Evolutionary conservation across 2,329 filamentous ascomycete species (phyloP), one percentile per base, ranked within the genome.

Genomic region (Lachnellula occidentalis): DNA sequence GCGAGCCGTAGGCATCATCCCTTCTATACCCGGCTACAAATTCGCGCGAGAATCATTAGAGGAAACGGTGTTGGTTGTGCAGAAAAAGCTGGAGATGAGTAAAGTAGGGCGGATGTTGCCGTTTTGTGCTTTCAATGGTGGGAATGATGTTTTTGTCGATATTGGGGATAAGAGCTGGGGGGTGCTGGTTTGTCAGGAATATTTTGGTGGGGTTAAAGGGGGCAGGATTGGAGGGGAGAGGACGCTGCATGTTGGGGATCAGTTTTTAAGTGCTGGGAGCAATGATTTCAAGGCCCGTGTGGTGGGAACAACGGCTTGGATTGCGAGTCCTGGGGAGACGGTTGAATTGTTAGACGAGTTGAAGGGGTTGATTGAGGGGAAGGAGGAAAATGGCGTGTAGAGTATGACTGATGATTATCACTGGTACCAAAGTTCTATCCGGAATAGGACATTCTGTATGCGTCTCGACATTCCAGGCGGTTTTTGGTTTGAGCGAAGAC

Each of bases 81-180:
- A 97, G 71, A 92, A 95, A 70, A 91, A 90, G 48, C 79, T 99
- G 4, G 92, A 97, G 72, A 81, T 92, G 64, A 89, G 86, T 41
- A 74, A 80, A 1, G 87, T 87, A 31, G 87, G 87, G 1, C 72
- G 76, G 42, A 62, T 68, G 22, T 75, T 99, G 34, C 94, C 94
- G 0, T 99, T 97, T 68, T 99, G 94, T 69, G 94, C 94, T 21
- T 99, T 99, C 77, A 99, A 99, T 71, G 94, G 92, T 51, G 94
- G 94, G 11, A 92, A 94, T 58, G 94, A 99, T 70, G 91, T 97
- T 42, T 99, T 99, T 72, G 92, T 99, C 51, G 94, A 99, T 70
- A 96, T 99, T 67, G 94, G 94, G 53, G 94, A 99, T 74, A 99
- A 99, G 74, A 91, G 87, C 51, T 95, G 92, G 88, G 94, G 94